Evolutionary conservation across 768 basidiomycete genomes (phyloP).

Genomic region (Albatrellus ellisii): DNA sequence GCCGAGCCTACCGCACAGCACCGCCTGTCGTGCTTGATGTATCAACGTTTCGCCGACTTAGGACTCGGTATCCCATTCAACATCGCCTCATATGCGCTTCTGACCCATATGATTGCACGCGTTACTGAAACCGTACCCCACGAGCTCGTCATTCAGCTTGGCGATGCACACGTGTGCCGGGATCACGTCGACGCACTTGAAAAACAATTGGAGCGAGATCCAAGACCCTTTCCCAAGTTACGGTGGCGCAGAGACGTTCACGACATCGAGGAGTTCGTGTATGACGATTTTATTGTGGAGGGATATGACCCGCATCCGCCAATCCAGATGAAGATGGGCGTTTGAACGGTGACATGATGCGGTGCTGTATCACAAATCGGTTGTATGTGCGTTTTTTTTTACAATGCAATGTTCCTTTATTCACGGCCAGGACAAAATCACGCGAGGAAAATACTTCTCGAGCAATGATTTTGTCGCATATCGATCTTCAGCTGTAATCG

Average conservation of each 20-base stretch:
- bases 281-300: constrained; percentile 74
- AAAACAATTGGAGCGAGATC: constrained; percentile 66
- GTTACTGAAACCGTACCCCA: constrained; percentile 79
- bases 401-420: too few relatives aligned
- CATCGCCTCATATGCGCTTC: constrained; percentile 94
- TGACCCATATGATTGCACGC: constrained; percentile 96
- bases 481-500: too few relatives aligned
- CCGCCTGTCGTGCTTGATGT: constrained; percentile 89
- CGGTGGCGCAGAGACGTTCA: constrained; percentile 52
- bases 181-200: constrained; percentile 87
- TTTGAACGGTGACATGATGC: too few relatives aligned
- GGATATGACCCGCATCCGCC: constrained; percentile 76
- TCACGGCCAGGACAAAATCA: too few relatives aligned
- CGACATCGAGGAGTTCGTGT: constrained; percentile 71
- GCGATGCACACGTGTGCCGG: constrained; percentile 92
- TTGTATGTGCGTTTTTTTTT: too few relatives aligned
- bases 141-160: constrained; percentile 91
- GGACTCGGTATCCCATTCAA: constrained; percentile 98
- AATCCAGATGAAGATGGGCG: constrained; percentile 96
- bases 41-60: constrained; percentile 95
- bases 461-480: too few relatives aligned
- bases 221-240: constrained; percentile 74
- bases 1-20: constrained; percentile 36
- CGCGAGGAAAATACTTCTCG: too few relatives aligned
- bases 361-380: too few relatives aligned